Evolutionary conservation across 768 basidiomycete species (phyloP).

Genomic region (Serendipita indica): DNA sequence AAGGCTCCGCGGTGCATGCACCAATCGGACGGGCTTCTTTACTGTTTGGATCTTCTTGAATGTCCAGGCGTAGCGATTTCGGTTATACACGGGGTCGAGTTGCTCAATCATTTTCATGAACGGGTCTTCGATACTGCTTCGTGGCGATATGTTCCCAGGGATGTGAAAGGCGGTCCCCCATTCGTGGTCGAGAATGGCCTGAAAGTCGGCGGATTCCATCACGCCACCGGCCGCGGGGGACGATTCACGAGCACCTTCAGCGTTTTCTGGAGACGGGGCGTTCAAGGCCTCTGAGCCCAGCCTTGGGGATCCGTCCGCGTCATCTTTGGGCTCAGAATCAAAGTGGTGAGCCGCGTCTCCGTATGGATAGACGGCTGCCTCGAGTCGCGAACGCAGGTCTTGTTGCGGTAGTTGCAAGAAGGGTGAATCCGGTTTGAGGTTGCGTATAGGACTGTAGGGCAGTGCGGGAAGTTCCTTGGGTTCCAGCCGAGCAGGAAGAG

Average conservation of each 20-base stretch:
- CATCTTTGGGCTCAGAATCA: neutral
- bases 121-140: constrained; percentile 6
- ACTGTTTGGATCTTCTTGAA: neutral
- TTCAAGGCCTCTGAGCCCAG: neutral
- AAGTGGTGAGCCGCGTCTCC: neutral
- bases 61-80: constrained; percentile 3
- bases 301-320: constrained; percentile 3
- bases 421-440: neutral
- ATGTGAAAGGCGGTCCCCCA: constrained; percentile 8
- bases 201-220: neutral
- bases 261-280: neutral
- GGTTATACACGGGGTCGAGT: constrained; percentile 7
- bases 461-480: neutral
- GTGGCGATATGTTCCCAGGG: constrained; percentile 7
- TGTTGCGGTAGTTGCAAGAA: neutral
- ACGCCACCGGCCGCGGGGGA: neutral
- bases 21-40: neutral
- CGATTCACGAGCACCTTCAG: neutral
- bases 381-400: neutral
- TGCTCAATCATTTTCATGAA: constrained; percentile 9
- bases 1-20: neutral
- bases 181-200: constrained; percentile 7
- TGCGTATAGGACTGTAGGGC: neutral
- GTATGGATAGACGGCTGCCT: neutral
- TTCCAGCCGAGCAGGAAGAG: constrained; percentile 1